These are phyloP conservation scores for Penicillium psychrosexuale DNA, from an alignment of 2,329 filamentous ascomycete genomes.

Conservation along the genomic window DNA sequence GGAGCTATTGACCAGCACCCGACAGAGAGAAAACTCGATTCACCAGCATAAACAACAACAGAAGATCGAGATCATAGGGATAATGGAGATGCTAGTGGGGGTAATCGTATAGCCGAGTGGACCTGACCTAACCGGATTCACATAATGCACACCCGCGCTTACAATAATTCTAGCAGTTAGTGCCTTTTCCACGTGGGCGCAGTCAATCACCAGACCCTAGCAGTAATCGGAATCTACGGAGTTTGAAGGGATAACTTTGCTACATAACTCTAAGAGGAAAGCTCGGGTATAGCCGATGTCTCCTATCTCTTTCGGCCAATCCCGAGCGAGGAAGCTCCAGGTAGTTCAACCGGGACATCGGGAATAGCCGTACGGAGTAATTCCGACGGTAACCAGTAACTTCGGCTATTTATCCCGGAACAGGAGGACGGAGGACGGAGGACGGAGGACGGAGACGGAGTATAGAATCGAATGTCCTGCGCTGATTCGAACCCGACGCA, in stretches of 20 bases:
- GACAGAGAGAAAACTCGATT: not conserved
- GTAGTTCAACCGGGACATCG: not conserved
- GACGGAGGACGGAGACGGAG: no score
- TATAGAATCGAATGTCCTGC: not conserved
- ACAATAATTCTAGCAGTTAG: not conserved
- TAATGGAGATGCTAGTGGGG: not conserved
- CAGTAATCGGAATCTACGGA: not conserved
- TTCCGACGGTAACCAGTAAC: not conserved
- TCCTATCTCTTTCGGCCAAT: not conserved
- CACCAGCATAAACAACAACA: not conserved
- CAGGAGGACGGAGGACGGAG: not conserved
- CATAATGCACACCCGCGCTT: constrained; percentile 10
- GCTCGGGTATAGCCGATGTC: not conserved
- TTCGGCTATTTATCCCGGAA: not conserved
- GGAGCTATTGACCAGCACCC: not conserved
- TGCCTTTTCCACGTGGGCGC: not conserved
- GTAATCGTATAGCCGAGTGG: not conserved
- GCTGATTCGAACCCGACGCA: not conserved
- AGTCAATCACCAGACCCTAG: not conserved
- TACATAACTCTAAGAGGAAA: not conserved
- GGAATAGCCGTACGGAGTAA: not conserved
- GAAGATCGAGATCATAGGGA: not conserved
- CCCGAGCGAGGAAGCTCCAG: not conserved
- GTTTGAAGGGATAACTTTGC: not conserved
- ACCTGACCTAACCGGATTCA: constrained; percentile 1